phyloP scores from a whole-genome alignment of 768 basidiomycete genomes.

The Lentinula raphanica region DNA sequence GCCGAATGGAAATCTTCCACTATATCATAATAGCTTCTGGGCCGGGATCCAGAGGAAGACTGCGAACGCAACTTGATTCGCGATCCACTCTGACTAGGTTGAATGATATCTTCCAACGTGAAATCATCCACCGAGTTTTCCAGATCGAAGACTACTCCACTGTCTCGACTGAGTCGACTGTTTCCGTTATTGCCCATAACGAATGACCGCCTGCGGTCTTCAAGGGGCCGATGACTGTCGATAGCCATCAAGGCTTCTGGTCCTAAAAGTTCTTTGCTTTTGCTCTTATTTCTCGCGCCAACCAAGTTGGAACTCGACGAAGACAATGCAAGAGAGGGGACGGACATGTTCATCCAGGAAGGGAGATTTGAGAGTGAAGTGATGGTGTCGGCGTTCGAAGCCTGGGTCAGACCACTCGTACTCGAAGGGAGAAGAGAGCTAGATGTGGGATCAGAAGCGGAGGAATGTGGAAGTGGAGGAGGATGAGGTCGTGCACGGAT shows the following conservation, averaged over 20 bases:
- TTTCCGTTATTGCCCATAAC: neutral
- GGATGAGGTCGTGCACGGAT: slow-evolving; percentile 3
- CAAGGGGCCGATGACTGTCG: slow-evolving; percentile 15
- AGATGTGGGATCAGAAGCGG: neutral
- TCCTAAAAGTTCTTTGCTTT: neutral
- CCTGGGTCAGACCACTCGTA: neutral
- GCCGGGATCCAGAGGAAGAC: slow-evolving; percentile 30
- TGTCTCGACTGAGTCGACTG: neutral
- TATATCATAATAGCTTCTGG: slow-evolving; percentile 63
- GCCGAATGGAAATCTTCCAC: slow-evolving; percentile 51
- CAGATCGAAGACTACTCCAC: slow-evolving; percentile 1
- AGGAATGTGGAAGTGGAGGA: neutral
- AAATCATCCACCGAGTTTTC: slow-evolving; percentile 1
- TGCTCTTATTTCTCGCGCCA: neutral
- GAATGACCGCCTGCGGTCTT: neutral
- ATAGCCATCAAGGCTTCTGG: slow-evolving; percentile 48
- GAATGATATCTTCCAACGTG: slow-evolving; percentile 5
- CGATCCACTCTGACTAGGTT: slow-evolving; percentile 15
- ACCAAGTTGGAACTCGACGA: slow-evolving; percentile 25
- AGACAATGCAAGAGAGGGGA: slow-evolving; percentile 31
- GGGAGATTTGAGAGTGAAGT: slow-evolving; percentile 49
- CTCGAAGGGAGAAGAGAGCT: neutral
- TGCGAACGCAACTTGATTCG: slow-evolving; percentile 27
- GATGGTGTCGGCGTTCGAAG: slow-evolving; percentile 30
- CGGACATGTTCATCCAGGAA: slow-evolving; percentile 46